Base-by-base conservation (phyloP, 192 early-diverging fungal genomes). In the Mortierella antarctica region DNA sequence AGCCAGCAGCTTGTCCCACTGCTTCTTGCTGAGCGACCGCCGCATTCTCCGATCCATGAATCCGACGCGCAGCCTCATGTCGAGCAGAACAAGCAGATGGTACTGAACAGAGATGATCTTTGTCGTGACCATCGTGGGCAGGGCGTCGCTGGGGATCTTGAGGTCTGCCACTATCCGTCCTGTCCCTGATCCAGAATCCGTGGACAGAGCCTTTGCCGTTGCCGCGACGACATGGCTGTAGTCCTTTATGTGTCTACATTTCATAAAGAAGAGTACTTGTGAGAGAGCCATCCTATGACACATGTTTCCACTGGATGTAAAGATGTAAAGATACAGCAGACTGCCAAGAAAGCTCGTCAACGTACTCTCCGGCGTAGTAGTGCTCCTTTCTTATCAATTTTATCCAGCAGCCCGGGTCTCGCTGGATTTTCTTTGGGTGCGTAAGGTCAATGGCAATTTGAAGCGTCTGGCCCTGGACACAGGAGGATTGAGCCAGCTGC, bases 61-160 rank as follows among this genome's bases (percentile, higher is more conserved):
- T 20, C 64, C 64, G 5, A 47, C 56, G 23, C 45, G 40, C 15
- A 21, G 18, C 7, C 73, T 41, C 73, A 80, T 67, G 40, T 82
- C 71, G 15, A 82, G 57, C 4, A 82, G 55, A 17, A 82, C 17
- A 2, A 67, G 20, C 42, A 82, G 51, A 11, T 51, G 66, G 12
- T 82, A 82, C 21, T 65, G 52, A 39, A 82, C 70, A 7, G 67
- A 70, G 53, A 82, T 73, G 46, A 74, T 62, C 40, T 68, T 74
- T 14, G 70, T 70, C 7, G 66, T 82, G 14, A 15, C 57, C 71
- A 74, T 82, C 17, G 79, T 64, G 18, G 79, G 79, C 4, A 55
- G 20, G 8, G 65, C 52, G 12, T 65, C 59, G 8, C 48, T 48
- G 1, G 79, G 72, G 2, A 82, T 56, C 4, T 47, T 67, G 6